Conservation (phyloP, 305 asterid genomes). For the Fraxinus ornus region DNA sequence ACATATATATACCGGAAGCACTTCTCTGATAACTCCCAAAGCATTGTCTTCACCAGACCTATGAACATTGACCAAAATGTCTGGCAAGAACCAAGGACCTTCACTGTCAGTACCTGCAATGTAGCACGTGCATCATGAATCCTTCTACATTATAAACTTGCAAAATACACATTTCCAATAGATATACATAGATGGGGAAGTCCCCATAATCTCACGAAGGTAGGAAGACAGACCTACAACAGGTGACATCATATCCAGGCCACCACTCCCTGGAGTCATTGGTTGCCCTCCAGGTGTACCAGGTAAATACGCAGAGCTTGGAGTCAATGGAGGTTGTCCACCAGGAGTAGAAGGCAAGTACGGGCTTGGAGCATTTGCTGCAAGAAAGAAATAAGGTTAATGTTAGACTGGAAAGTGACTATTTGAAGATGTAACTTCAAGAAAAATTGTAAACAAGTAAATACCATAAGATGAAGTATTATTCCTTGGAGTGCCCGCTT, state of each 20-base stretch:
- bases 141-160: not conserved
- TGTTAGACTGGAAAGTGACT: not conserved
- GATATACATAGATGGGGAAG: not conserved
- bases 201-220: not conserved
- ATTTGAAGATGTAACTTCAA: not conserved
- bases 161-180: not conserved
- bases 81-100: slow-evolving; percentile 89
- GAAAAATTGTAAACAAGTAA: slow-evolving; percentile 10
- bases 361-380: slow-evolving; percentile 99
- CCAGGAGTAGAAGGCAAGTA: slow-evolving; percentile 97
- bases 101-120: slow-evolving; percentile 74
- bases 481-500: slow-evolving; percentile 91
- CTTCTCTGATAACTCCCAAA: slow-evolving; percentile 69
- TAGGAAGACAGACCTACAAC: slow-evolving; percentile 58
- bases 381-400: slow-evolving; percentile 11
- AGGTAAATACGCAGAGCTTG: slow-evolving; percentile 93
- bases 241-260: slow-evolving; percentile 96
- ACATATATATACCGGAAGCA: slow-evolving; percentile 62
- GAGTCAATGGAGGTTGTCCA: slow-evolving; percentile 98
- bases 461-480: slow-evolving; percentile 78
- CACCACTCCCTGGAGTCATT: slow-evolving; percentile 98
- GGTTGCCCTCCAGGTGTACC: slow-evolving; percentile 99
- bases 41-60: slow-evolving; percentile 65
- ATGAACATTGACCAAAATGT: slow-evolving; percentile 75
- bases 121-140: not conserved